Evolutionary conservation across 164 flowering plant genomes (phyloP).

Genomic region (Sextonia rubra): DNA sequence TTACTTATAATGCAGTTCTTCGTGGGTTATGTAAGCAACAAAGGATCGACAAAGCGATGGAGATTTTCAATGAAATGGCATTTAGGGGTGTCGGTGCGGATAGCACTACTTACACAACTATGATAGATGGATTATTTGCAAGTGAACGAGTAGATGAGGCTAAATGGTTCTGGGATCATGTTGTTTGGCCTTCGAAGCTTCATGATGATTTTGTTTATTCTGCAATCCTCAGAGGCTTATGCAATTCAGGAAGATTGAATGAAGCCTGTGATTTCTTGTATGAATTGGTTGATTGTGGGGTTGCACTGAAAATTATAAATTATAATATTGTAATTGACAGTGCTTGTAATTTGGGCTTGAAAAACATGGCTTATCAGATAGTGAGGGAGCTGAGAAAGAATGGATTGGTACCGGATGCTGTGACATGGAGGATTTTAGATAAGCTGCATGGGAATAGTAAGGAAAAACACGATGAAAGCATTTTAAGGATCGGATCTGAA

Average conservation of each 20-base stretch:
- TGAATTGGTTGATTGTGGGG: conserved; percentile 76
- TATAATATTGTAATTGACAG: conserved; percentile 71
- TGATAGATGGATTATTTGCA: conserved; percentile 65
- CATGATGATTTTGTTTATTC: conserved; percentile 88
- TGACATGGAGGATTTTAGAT: conserved; percentile 87
- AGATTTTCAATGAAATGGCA: conserved; percentile 37
- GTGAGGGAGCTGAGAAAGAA: conserved; percentile 75
- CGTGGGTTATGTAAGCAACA: conserved; percentile 55
- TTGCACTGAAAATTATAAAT: conserved; percentile 53
- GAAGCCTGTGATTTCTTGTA: conserved; percentile 84
- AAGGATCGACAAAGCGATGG: conserved; percentile 49
- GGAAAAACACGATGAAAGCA: conserved; percentile 6
- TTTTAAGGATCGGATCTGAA: conserved; percentile 2
- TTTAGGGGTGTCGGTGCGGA: conserved; percentile 37
- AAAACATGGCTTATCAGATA: conserved; percentile 70
- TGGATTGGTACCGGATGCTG: conserved; percentile 75
- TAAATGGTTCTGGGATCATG: conserved; percentile 74
- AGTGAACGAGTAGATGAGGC: conserved; percentile 54
- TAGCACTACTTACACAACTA: conserved; percentile 50
- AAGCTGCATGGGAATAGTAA: conserved; percentile 47
- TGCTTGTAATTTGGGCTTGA: conserved; percentile 69
- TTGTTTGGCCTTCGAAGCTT: conserved; percentile 77
- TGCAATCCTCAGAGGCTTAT: conserved; percentile 80
- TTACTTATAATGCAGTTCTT: conserved; percentile 71
- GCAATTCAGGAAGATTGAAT: conserved; percentile 41